Evolutionary conservation across 2,329 filamentous ascomycete genomes (phyloP).

Genomic region (Chrysoporthe austroafricana): DNA sequence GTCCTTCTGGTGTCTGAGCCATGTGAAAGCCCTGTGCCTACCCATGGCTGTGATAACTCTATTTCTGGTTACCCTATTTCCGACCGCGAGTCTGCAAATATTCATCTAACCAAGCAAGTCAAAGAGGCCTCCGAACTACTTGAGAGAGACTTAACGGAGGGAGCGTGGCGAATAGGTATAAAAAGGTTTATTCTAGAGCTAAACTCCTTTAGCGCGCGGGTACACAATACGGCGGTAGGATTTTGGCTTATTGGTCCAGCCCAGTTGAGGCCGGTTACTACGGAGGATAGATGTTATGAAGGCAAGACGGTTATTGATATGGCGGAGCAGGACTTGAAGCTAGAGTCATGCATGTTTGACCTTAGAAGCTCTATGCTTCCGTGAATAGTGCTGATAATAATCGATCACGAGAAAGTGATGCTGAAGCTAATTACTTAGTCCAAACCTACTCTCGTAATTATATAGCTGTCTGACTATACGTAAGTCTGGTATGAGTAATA

Average conservation of each 20-base stretch:
- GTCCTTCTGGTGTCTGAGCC: not conserved
- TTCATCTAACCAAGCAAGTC: not conserved
- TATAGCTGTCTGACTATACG: too few species aligned
- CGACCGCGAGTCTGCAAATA: not conserved
- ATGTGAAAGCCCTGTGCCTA: not conserved
- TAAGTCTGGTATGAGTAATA: too few species aligned
- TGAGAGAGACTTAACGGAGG: not conserved
- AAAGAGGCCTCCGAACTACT: not conserved
- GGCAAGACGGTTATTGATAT: not conserved
- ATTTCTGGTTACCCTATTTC: not conserved
- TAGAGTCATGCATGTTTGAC: not conserved
- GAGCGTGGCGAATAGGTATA: not conserved
- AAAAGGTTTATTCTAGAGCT: not conserved
- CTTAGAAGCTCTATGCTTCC: not conserved
- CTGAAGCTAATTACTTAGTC: too few species aligned
- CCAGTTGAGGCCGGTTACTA: not conserved
- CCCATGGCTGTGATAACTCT: not conserved
- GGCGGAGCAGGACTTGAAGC: not conserved
- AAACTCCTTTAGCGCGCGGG: not conserved
- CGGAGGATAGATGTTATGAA: not conserved
- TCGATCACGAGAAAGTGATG: too few species aligned
- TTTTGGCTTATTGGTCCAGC: not conserved
- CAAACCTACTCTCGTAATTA: too few species aligned
- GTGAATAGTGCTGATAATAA: too few species aligned
- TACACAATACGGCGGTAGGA: not conserved